Evolutionary conservation across 805 yeast genomes (phyloP).

Genomic region (Pichia nanzhaoensis): DNA sequence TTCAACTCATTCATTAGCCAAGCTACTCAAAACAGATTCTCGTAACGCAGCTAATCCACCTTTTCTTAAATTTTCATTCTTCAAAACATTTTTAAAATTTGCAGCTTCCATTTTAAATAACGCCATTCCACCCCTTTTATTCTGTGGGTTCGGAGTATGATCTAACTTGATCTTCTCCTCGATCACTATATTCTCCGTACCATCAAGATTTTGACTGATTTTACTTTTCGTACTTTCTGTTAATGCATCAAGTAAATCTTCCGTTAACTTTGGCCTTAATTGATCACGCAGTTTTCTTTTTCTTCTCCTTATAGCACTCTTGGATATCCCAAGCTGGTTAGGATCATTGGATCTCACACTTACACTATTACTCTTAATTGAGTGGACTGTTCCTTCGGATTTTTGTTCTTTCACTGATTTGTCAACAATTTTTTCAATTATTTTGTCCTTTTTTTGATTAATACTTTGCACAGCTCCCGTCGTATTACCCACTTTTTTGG

Average conservation of each 20-base stretch:
- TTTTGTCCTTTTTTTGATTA: conserved; percentile 12
- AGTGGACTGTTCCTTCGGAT: background rate
- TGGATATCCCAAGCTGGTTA: conserved; percentile 45
- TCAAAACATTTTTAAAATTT: conserved; percentile 52
- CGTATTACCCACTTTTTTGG: conserved; percentile 20
- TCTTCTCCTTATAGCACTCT: conserved; percentile 58
- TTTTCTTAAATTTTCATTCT: conserved; percentile 45
- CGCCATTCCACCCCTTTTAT: conserved; percentile 39
- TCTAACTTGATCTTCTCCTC: conserved; percentile 31
- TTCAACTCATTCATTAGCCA: conserved; percentile 12
- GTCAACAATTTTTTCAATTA: conserved; percentile 17
- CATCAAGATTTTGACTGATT: conserved; percentile 13
- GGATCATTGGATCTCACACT: conserved; percentile 20
- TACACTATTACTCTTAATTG: conserved; percentile 4
- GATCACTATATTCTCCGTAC: conserved; percentile 15
- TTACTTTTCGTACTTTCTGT: conserved; percentile 29
- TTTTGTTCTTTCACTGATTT: conserved; percentile 9
- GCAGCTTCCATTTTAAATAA: conserved; percentile 40
- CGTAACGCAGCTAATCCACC: conserved; percentile 63
- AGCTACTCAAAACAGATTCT: conserved; percentile 41
- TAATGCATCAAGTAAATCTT: conserved; percentile 52
- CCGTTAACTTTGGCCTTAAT: conserved; percentile 56
- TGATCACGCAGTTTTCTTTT: conserved; percentile 57
- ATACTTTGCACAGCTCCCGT: conserved; percentile 13
- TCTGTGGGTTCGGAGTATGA: conserved; percentile 32